Evolutionary conservation across 176 grass and related monocot species (phyloP).

Genomic region (Avena atlantica): DNA sequence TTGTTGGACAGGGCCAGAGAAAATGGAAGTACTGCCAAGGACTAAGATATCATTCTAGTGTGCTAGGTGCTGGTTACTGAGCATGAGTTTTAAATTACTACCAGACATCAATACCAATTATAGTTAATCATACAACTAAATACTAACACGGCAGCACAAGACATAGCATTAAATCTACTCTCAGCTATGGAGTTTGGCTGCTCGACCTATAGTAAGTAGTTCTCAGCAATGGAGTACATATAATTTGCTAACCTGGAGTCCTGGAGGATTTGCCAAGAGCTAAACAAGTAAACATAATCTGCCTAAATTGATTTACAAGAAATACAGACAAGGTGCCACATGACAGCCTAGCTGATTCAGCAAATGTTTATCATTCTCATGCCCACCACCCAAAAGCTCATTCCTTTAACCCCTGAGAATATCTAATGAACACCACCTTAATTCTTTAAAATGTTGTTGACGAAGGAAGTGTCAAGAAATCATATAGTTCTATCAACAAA

Average conservation of each 20-base stretch:
- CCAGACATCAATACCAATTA: not conserved
- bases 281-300: slow-evolving; percentile 11
- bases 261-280: not conserved
- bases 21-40: not conserved
- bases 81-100: not conserved
- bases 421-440: slow-evolving; percentile 8
- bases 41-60: not conserved
- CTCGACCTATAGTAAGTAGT: slow-evolving; percentile 3
- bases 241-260: slow-evolving; percentile 19
- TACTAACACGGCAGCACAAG: not conserved
- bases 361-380: slow-evolving; percentile 17
- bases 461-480: not conserved
- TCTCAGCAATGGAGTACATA: not conserved
- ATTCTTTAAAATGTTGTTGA: slow-evolving; percentile 20
- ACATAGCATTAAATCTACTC: not conserved
- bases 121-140: not conserved
- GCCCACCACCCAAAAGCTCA: not conserved
- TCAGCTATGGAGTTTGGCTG: slow-evolving; percentile 19
- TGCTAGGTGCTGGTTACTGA: slow-evolving; percentile 13
- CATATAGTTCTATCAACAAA: not conserved
- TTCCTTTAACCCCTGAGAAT: slow-evolving; percentile 30
- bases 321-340: slow-evolving; percentile 24
- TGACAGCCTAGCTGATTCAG: slow-evolving; percentile 1
- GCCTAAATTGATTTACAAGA: not conserved
- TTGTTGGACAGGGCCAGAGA: not conserved